phyloP scores from a whole-genome alignment of 2,329 filamentous ascomycete genomes.

The Microsporum ferrugineum region DNA sequence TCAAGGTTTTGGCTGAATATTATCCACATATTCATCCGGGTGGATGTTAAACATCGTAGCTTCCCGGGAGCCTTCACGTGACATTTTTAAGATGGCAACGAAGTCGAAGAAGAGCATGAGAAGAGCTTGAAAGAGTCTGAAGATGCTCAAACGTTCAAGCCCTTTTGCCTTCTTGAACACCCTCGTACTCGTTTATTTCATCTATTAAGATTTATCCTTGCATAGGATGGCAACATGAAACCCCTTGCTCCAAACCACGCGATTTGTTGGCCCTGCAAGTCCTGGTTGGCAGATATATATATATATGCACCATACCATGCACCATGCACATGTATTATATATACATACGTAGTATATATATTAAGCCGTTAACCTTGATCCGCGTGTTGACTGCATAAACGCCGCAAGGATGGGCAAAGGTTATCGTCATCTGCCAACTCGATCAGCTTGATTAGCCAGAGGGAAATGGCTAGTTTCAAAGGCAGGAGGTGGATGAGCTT shows the following conservation, averaged over 20 bases:
- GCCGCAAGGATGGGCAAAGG: not conserved
- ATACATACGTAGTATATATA: too few relatives aligned
- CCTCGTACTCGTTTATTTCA: not conserved
- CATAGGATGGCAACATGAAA: not conserved
- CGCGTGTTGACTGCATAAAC: not conserved
- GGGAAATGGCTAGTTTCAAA: not conserved
- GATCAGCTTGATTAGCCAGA: not conserved
- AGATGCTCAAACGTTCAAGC: not conserved
- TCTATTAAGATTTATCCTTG: not conserved
- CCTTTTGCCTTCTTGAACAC: not conserved
- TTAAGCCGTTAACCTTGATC: not conserved
- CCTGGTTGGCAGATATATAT: not conserved
- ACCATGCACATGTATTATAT: too few relatives aligned
- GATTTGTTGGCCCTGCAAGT: not conserved
- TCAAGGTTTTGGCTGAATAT: too few relatives aligned
- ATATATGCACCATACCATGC: too few relatives aligned
- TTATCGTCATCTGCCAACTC: not conserved
- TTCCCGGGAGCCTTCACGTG: too few relatives aligned
- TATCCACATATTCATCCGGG: too few relatives aligned
- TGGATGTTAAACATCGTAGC: too few relatives aligned
- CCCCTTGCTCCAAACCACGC: not conserved
- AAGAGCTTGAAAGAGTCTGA: too few relatives aligned
- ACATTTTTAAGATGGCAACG: too few relatives aligned
- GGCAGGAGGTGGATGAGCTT: not conserved
- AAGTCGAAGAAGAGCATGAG: too few relatives aligned